Percentiles rank a stretch among this genome's conserved stretches.
Evolutionary conservation across 2,329 filamentous ascomycete genomes (phyloP).

Genomic region (Colletotrichum gigasporum): DNA sequence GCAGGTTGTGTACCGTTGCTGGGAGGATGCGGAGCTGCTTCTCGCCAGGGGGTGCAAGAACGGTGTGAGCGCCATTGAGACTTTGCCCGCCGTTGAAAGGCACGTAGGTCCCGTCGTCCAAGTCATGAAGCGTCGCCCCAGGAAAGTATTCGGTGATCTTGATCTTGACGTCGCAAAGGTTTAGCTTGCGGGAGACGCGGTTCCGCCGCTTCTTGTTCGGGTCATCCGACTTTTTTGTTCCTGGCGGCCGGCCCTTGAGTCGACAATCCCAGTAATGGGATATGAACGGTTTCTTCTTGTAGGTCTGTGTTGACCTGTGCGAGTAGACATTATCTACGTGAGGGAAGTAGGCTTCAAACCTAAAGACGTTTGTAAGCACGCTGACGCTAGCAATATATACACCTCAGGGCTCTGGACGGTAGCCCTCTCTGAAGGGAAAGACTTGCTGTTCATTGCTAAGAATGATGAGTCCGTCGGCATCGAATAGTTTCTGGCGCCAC

Average conservation of each 20-base stretch:
- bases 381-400: neutral
- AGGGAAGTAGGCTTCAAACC: slow-evolving; percentile 83
- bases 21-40: slow-evolving; percentile 32
- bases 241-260: slow-evolving; percentile 80
- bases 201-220: slow-evolving; percentile 86
- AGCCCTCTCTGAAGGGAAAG: neutral
- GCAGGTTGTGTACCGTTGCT: slow-evolving; percentile 23
- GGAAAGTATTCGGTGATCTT: slow-evolving; percentile 85
- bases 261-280: slow-evolving; percentile 89
- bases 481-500: slow-evolving; percentile 79
- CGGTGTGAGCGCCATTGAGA: slow-evolving; percentile 29
- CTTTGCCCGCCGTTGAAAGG: slow-evolving; percentile 29
- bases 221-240: slow-evolving; percentile 82
- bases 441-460: slow-evolving; percentile 78
- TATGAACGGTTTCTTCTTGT: slow-evolving; percentile 84
- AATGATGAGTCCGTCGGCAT: slow-evolving; percentile 77
- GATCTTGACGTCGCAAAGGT: slow-evolving; percentile 88
- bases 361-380: slow-evolving; percentile 25
- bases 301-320: slow-evolving; percentile 81
- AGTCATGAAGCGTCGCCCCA: slow-evolving; percentile 50
- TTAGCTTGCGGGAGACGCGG: slow-evolving; percentile 76
- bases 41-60: slow-evolving; percentile 31
- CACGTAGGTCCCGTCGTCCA: slow-evolving; percentile 29
- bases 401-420: no score
- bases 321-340: slow-evolving; percentile 89